A percentile compares a stretch with the other conserved stretches of the same genome.
These are phyloP conservation scores for Eimeria falciformis DNA, from an alignment of 169 alveolate species.

Conservation along the genomic window DNA sequence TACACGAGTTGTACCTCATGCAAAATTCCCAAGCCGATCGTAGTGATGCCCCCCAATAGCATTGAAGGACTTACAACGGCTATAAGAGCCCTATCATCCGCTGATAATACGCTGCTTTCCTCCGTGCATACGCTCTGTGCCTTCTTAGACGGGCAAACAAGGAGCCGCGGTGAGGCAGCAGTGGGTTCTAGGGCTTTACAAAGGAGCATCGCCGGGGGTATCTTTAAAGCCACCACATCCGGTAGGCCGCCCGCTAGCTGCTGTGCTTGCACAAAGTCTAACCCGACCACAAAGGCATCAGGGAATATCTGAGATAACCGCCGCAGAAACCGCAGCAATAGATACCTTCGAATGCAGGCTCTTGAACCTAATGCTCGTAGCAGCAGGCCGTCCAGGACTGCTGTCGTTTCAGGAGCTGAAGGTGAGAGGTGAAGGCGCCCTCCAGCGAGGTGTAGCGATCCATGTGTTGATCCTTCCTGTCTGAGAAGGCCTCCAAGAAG, in stretches of 20 bases:
- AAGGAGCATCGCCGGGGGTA: conserved; percentile 60
- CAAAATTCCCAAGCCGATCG: conserved; percentile 25
- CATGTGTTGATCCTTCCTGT: neutral
- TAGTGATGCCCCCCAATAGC: conserved; percentile 60
- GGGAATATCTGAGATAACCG: conserved; percentile 52
- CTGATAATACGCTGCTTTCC: neutral
- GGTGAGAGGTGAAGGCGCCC: conserved; percentile 31
- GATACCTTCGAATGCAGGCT: conserved; percentile 53
- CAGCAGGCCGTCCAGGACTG: conserved; percentile 56
- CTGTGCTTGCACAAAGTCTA: conserved; percentile 71
- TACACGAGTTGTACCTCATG: no score
- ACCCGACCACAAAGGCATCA: conserved; percentile 43
- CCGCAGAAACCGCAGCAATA: conserved; percentile 57
- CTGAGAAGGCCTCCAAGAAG: conserved; percentile 28
- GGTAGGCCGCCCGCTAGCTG: conserved; percentile 71
- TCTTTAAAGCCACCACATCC: conserved; percentile 29
- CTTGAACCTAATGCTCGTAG: conserved; percentile 60
- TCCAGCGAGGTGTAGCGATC: neutral
- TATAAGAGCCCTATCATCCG: conserved; percentile 56
- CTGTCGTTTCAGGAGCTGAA: conserved; percentile 51
- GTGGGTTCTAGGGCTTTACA: conserved; percentile 46
- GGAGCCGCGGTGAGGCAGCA: conserved; percentile 44
- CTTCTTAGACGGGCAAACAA: conserved; percentile 55
- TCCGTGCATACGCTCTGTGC: conserved; percentile 18
- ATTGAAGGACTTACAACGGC: conserved; percentile 58